These are phyloP conservation scores for Vitis hybrid DNA, from an alignment of 177 flowering plant species.

Conservation along the genomic window DNA sequence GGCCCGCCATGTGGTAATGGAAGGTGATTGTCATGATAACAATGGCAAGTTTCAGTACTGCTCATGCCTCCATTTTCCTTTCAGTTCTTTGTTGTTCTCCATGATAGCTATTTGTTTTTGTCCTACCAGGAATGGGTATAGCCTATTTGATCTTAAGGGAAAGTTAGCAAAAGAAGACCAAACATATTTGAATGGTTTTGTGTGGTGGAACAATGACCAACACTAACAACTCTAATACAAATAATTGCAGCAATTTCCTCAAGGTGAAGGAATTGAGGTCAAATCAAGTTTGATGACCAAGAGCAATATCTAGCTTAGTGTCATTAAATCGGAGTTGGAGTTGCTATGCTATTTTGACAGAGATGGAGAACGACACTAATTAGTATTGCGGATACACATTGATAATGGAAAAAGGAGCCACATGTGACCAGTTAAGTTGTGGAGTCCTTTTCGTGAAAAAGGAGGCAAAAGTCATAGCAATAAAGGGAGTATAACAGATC, in stretches of 20 bases:
- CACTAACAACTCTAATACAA: not conserved
- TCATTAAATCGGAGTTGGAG: not conserved
- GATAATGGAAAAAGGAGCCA: not conserved
- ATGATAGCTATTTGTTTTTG: not conserved
- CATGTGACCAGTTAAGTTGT: not conserved
- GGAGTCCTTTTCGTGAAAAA: not conserved
- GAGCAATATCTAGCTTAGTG: too few relatives aligned
- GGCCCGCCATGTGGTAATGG: not conserved
- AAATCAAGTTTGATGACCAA: too few relatives aligned
- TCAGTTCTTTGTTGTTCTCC: not conserved
- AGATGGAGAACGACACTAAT: not conserved
- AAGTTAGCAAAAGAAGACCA: not conserved
- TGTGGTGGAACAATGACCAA: not conserved
- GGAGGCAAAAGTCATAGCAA: not conserved
- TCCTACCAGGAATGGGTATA: not conserved
- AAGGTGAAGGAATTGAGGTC: too few relatives aligned
- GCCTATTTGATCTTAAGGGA: not conserved
- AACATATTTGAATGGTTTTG: not conserved
- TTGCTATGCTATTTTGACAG: not conserved
- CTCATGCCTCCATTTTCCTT: not conserved
- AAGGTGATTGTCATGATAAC: constrained; percentile 2
- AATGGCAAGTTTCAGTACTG: not conserved
- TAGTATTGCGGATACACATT: not conserved
- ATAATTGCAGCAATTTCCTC: too few relatives aligned
- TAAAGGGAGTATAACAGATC: not conserved